Base-by-base conservation (phyloP, 306 rosid genomes). In the Lathyrus sativus region DNA sequence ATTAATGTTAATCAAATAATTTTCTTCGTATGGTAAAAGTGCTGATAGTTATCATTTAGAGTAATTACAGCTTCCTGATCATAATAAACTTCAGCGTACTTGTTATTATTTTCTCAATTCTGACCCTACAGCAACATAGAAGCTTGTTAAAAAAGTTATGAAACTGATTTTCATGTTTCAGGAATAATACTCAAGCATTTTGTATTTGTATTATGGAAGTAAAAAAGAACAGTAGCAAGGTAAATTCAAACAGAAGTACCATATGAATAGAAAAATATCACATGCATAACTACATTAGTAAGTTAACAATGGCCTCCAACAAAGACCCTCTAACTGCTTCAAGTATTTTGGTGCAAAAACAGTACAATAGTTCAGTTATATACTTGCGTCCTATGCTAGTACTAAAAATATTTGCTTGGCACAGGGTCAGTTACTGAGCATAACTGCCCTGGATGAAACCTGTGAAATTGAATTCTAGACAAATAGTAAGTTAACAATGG, bases 1-100 rank as follows among this genome's bases (percentile, higher is more conserved):
- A 74, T 55, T 43, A 28, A 15, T 14, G 19, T 44, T 55, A 46
- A 68, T 37, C 7, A 53, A 35, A 44, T 60, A 18, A 18, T 58
- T 41, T 18, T 49, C 26, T 67, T 26, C 54, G 56, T 28, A 70
- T 2, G 39, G 33, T 7, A 48, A 61, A 62, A 70, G 55, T 51
- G 49, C 39, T 6, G 8, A 19, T 12, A 31, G 48, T 37, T 33
- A 54, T 60, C 62, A 42, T 61, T 65, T 61, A 70, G 19, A 42
- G 45, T 66, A 78, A 69, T 55, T 39, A 74, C 63, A n/a, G 56
- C 17, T 35, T 66, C 68, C 69, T 15, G 14, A 11, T 15, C 42
- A 68, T 71, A 61, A 61, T 66, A 61, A 78, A 73, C 24, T 67
- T 41, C 12, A 14, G 86, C 83, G 60, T 79, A 82, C 58, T 33